Base-by-base conservation (phyloP, 1,284 basidiomycete species). In the Puccinia coronata region DNA sequence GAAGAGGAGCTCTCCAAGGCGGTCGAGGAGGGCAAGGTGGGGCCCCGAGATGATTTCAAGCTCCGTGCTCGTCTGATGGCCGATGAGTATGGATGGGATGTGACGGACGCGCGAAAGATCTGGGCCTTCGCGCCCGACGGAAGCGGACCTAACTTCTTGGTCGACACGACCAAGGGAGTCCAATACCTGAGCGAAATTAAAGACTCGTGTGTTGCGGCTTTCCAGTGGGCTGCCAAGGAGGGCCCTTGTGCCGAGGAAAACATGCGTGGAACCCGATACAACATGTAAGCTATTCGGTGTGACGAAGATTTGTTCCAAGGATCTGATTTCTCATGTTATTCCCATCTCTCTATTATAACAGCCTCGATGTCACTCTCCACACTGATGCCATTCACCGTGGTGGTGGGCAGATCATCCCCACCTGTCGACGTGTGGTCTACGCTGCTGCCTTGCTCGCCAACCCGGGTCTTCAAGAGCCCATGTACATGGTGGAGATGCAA, bases 71-170 rank as follows among this genome's bases (percentile, higher is more conserved):
- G 97, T 89, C 87, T 94, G 86, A 91, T 99, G 83, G 96, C 97
- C 83, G 97, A 99, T 87, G 95, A 98, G 85, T 93, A 89, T 87
- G 95, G 94, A 83, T 99, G 97, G 97, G 97, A 99, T 88, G 96
- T 99, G 85, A 97, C 96, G 83, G 97, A 99, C 86, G 97, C 97
- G 84, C 91, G 97, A 87, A 98, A 98, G 91, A 98, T 99, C 86
- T 99, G 97, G 97, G 95, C 93, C 89, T 99, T 99, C 90, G 96
- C 96, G 85, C 97, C 97, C 84, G 97, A 99, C 85, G 98, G 94
- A 81, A 96, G 93, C 84, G 97, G 97, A 82, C 92, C 97, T 83
- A 99, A 99, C 89, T 87, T 99, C 88, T 89, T 99, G 87, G 93
- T 98, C 85, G 97, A 99, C 89, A 93, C 93, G 85, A 98, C 97